Evolutionary conservation across 306 rosid genomes (phyloP), one percentile per base, ranked within the genome.

Genomic region (Fragaria ananassa): DNA sequence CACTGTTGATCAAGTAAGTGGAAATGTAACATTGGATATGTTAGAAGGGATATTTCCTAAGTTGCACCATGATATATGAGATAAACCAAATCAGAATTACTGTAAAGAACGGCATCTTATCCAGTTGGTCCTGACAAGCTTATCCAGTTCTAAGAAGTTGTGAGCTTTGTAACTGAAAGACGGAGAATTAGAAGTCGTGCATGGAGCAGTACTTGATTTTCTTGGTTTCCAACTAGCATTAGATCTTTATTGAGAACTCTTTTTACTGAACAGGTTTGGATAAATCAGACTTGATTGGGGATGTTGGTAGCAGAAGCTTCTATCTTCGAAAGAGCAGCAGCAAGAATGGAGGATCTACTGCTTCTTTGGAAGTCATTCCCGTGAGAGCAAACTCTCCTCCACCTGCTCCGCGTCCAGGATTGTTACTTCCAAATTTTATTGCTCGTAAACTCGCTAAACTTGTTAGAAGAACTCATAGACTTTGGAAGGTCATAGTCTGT

Each of bases 261-360:
- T 70, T 35, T 31, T 58, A 12, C 54, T 76, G 81, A 10, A 7
- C 60, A 94, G 98, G 96, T 88, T 85, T 94, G 90, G 92, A 90
- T 37, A 88, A 81, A 62, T 81, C 89, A 29, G 88, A 94, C 72
- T 61, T 75, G 7, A 92, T 94, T 34, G 98, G 96, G 18, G 91
- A 87, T 49, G 80, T 84, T 1, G 97, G 94, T 21, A 85, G 97
- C 70, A 87, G 97, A 88, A 95, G 84, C 69, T 95, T 95, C 74
- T 92, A 85, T 79, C 87, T 95, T 63, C 79, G 93, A 45, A 92
- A 84, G 74, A 77, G 63, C 76, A 50, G 68, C 41, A 76, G 82
- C 68, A 56, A 64, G 77, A 78, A 57, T 3, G 83, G 68, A 58
- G 71, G 66, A 27, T 78, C 95, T 46, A 5, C 72, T 78, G 4